phyloP scores from a whole-genome alignment of 2,329 filamentous ascomycete genomes.

The Ciborinia camelliae region DNA sequence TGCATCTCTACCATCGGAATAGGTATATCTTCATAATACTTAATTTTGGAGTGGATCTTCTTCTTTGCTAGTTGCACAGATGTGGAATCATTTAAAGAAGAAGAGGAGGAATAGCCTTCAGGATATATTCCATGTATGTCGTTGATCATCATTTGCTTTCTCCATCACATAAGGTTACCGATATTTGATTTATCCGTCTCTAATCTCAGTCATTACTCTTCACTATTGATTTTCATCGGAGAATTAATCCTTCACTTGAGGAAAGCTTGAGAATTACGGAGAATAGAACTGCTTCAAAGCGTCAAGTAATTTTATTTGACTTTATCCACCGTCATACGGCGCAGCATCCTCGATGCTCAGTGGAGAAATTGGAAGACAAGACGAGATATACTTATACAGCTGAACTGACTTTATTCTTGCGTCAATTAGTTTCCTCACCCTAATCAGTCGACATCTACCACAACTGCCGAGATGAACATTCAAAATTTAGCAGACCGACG shows the following conservation, averaged over 20 bases:
- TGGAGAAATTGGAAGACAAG: not conserved
- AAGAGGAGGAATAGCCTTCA: conserved; percentile 9
- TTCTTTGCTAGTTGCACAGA: conserved; percentile 10
- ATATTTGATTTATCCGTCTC: not conserved
- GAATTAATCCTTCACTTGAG: not conserved
- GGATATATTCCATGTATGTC: conserved; percentile 6
- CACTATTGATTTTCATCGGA: conserved; percentile 5
- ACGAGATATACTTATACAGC: not conserved
- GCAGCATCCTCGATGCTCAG: not conserved
- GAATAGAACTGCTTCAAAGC: not conserved
- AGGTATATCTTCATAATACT: not conserved
- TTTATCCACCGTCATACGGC: not conserved
- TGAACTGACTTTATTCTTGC: conserved; percentile 10
- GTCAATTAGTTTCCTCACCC: conserved; percentile 17
- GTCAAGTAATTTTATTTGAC: not conserved
- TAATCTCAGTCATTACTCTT: not conserved
- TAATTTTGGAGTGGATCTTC: not conserved
- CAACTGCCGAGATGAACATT: conserved; percentile 14
- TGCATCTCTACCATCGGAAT: not conserved
- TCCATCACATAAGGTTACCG: not conserved
- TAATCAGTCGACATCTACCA: conserved; percentile 5
- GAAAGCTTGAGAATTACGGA: not conserved
- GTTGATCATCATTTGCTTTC: not conserved
- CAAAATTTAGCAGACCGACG: conserved; percentile 16
- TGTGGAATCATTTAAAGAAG: conserved; percentile 7